Evolutionary conservation across 2,329 filamentous ascomycete species (phyloP).

Genomic region (Lecanicillium sp.): DNA sequence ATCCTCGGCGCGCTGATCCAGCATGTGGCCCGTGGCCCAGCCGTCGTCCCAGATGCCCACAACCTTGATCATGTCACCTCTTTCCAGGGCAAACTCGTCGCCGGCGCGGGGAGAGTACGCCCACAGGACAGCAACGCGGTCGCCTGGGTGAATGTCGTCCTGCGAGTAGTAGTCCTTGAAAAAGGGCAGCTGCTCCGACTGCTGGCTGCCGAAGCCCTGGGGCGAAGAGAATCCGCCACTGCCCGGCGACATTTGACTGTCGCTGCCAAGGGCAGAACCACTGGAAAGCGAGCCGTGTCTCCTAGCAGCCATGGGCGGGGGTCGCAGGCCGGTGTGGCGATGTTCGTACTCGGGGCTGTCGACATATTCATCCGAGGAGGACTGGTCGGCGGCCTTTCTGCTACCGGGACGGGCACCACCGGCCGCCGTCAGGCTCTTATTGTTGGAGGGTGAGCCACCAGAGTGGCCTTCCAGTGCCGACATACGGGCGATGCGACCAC

Average conservation of each 20-base stretch:
- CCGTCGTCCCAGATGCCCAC: slow-evolving; percentile 99
- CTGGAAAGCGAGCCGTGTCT: slow-evolving; percentile 88
- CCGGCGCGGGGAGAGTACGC: slow-evolving; percentile 90
- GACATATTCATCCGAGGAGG: slow-evolving; percentile 66
- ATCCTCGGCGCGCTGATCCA: slow-evolving; percentile 79
- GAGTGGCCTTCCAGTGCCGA: slow-evolving; percentile 78
- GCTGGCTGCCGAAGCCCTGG: slow-evolving; percentile 74
- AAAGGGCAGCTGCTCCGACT: slow-evolving; percentile 90
- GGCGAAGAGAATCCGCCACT: slow-evolving; percentile 78
- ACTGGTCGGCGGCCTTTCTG: slow-evolving; percentile 47
- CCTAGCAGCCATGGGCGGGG: slow-evolving; percentile 54
- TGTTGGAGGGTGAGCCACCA: slow-evolving; percentile 52
- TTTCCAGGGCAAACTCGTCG: slow-evolving; percentile 88
- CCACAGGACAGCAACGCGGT: slow-evolving; percentile 89
- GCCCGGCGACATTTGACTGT: slow-evolving; percentile 67
- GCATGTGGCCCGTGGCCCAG: slow-evolving; percentile 88
- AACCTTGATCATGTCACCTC: slow-evolving; percentile 96
- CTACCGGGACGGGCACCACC: slow-evolving; percentile 32
- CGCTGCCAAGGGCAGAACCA: slow-evolving; percentile 65
- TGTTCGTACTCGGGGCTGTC: slow-evolving; percentile 66
- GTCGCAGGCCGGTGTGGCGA: slow-evolving; percentile 49
- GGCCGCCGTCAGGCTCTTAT: slow-evolving; percentile 27
- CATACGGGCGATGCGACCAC: slow-evolving; percentile 91
- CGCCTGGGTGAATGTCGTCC: slow-evolving; percentile 88
- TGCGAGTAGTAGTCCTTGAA: slow-evolving; percentile 99